Percentiles rank a stretch among this genome's conserved stretches.
Evolutionary conservation across 2,329 filamentous ascomycete species (phyloP).

Genomic region (Ascochyta fabae): DNA sequence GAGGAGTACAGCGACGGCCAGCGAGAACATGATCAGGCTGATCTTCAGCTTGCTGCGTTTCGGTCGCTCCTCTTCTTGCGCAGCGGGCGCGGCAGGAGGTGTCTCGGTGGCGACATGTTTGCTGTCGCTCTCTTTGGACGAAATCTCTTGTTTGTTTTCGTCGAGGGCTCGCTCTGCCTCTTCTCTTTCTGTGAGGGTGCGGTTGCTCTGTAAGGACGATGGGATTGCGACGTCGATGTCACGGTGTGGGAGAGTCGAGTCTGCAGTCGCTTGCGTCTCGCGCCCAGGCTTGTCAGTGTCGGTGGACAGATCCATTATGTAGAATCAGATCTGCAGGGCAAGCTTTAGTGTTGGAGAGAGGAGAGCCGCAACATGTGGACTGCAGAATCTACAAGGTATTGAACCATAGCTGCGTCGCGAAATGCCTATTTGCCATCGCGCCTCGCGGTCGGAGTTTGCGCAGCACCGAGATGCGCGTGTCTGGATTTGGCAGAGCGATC

Average conservation of each 20-base stretch:
- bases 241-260: constrained; percentile 3
- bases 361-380: constrained; percentile 10
- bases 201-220: constrained; percentile 24
- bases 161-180: neutral
- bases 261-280: constrained; percentile 1
- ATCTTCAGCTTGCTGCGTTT: constrained; percentile 52
- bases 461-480: constrained; percentile 8
- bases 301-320: constrained; percentile 16
- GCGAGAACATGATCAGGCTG: constrained; percentile 57
- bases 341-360: neutral
- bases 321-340: constrained; percentile 1
- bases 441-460: constrained; percentile 3
- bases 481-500: constrained; percentile 1
- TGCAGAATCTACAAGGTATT: constrained; percentile 3
- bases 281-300: constrained; percentile 8
- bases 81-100: constrained; percentile 18
- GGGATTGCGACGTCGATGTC: constrained; percentile 19
- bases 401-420: constrained; percentile 9
- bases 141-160: constrained; percentile 6
- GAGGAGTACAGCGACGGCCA: constrained; percentile 63
- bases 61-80: constrained; percentile 34
- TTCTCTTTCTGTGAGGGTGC: constrained; percentile 18
- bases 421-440: constrained; percentile 5
- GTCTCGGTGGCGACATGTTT: constrained; percentile 11
- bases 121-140: constrained; percentile 3